Percentiles rank a stretch among this genome's conserved stretches.
Evolutionary conservation across 2,329 filamentous ascomycete species (phyloP).

Genomic region (Talaromyces sp.): DNA sequence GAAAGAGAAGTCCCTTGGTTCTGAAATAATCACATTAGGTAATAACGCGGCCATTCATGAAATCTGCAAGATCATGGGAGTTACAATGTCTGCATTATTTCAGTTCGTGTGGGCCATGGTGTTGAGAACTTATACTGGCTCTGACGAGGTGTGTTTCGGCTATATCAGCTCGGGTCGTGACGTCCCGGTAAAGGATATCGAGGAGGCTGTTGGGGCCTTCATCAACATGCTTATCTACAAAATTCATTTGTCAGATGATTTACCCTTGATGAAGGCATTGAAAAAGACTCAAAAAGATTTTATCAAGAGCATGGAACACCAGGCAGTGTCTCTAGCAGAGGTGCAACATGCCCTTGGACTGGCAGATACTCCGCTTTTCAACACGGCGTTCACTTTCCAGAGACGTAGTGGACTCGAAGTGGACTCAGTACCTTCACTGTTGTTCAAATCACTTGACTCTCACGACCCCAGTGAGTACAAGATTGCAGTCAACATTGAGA

Average conservation of each 20-base stretch:
- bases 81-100: constrained; percentile 29
- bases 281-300: constrained; percentile 24
- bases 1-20: constrained; percentile 13
- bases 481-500: constrained; percentile 30
- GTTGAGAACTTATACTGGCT: constrained; percentile 42
- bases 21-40: constrained; percentile 23
- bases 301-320: constrained; percentile 22
- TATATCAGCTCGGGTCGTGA: constrained; percentile 39
- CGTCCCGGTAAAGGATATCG: constrained; percentile 34
- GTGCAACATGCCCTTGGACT: constrained; percentile 29
- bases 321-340: constrained; percentile 22
- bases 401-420: constrained; percentile 10
- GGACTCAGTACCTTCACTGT: neutral
- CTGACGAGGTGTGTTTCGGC: constrained; percentile 47
- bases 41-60: constrained; percentile 24
- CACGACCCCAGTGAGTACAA: constrained; percentile 22
- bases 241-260: constrained; percentile 27
- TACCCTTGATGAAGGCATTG: constrained; percentile 24
- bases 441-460: constrained; percentile 15
- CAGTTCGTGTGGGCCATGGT: constrained; percentile 47
- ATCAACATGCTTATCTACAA: constrained; percentile 27
- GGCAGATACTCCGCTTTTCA: constrained; percentile 28
- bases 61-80: constrained; percentile 24
- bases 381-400: constrained; percentile 31
- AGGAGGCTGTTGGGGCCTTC: constrained; percentile 35